Evolutionary conservation across 257 asterid genomes (phyloP), one percentile per base, ranked within the genome.

Genomic region (Nicotiana tabacum): DNA sequence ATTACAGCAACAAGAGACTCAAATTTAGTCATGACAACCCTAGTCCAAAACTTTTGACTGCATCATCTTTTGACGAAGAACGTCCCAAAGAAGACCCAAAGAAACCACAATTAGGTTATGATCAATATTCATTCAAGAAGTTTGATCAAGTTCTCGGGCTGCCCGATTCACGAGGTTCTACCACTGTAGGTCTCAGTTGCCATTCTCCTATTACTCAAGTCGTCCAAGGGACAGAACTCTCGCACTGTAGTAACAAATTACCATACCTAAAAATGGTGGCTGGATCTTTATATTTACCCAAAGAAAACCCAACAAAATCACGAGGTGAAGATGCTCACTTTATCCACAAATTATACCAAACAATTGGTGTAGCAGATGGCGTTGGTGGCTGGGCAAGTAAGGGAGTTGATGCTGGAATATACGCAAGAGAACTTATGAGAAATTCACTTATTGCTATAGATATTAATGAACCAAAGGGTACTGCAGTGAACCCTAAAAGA

Each of bases 311-410:
- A 24, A 24, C 27, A 24, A 24, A 58, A 12, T 87, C 85, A 0
- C 55, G 30, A 2, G 88, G 90, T 6, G 90, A 87, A 3, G 90
- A 87, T 56, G 85, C 90, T 9, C 84, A 85, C 81, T 85, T 87
- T 72, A 80, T 87, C 3, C 51, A 43, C n/a, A 32, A 29, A 8
- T 39, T 53, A 17, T 57, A 11, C 2, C 70, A 83, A 37, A 78
- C 88, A 0, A 62, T 85, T 9, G 88, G 90, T 8, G 77, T 87
- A 0, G 87, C 86, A 0, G 87, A 87, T 65, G 89, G 89, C 0
- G 88, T 87, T 7, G 87, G 89, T 39, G 83, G 89, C 0, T 84
- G 88, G 89, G 77, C 0, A 64, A 21, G 1, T 15, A 17, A 2
- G 4, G 86, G 86, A 1, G 46, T 84, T 8, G 87, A 84, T 15